Evolutionary conservation across 1,284 basidiomycete species (phyloP), one percentile per base, ranked within the genome.

Genomic region (Gymnopus androsaceus): DNA sequence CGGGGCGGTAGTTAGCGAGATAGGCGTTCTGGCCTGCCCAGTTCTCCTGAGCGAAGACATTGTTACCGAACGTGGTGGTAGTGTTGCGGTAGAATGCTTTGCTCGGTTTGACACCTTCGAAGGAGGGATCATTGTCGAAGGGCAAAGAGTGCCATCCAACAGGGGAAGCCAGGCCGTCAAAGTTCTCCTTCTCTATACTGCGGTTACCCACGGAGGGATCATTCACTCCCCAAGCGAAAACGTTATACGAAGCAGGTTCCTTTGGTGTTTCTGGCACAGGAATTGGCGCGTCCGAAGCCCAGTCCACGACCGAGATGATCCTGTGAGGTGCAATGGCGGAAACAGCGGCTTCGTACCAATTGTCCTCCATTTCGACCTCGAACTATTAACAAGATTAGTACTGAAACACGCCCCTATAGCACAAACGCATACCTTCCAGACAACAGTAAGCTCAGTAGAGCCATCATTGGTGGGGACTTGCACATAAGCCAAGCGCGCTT

Each of bases 21-120:
- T 84, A 96, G 42, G 73, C 68, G 67, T 88, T 89, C 64, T 78
- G 80, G 30, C 95, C 95, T 59, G 91, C 87, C 90, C 92, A 92
- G 70, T 94, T 90, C 80, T 93, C 92, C 61, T 94, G 92, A 1
- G 91, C 88, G 61, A 92, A 91, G 52, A 89, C 90, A 67, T 96
- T 96, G 81, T 96, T 96, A 54, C 95, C 95, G 77, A 85, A 88
- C 0, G 94, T 96, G 7, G 86, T 90, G 33, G 85, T 85, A 51
- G 88, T 90, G 66, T 88, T 88, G 60, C 82, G 73, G 69, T 75
- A 85, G 67, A 74, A 76, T 42, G 66, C 70, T 57, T 69, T 71
- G 34, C 62, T 67, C 49, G 59, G 47, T 45, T 67, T 65, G 23
- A 64, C 62, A 6, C 68, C 64, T 40, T 57, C 59, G 50, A 64